Base-by-base conservation (phyloP, 169 alveolate species). In the Neospora caninum region DNA sequence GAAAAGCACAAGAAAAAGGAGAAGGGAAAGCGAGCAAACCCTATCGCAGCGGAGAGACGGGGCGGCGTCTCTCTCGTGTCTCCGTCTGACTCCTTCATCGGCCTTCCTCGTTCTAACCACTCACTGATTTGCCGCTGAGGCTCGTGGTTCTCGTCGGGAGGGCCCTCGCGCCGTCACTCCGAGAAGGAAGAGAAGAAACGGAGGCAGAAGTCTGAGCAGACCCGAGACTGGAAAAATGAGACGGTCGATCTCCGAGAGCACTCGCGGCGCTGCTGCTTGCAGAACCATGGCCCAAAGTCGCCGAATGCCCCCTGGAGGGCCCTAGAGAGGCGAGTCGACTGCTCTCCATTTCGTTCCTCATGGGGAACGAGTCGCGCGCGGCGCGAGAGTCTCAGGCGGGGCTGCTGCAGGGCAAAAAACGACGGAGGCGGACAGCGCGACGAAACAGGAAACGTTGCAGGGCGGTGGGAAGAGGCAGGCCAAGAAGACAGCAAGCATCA, bases 81-180 rank as follows among this genome's bases (percentile, higher is more conserved):
- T 7, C 4, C 22, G 58, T 49, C 58, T 49, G 22, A 7, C 58
- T 49, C 22, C 22, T 13, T 49, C 58, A 49, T 13, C 13, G 58
- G 58, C 58, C 22, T 13, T 49, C 13, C 58, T 4, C 58, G 13
- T 49, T 13, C 58, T 49, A 64, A 7, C 16, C 64, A 82, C 89
- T 82, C 89, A 82, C 89, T 36, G 89, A 82, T 43, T 82, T 82
- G 54, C 89, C 89, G 64, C 89, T 41, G 69, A 82, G 67, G 64
- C 89, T 82, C 54, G 43, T 82, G 20, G 89, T 82, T 6, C 67
- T 36, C n/a, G 41, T 82, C 43, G 86, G 86, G 45, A 78, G 86
- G 4, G 86, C 39, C 27, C 86, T 78, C 39, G 39, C 73, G 73
- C 73, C 39, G 9, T 78, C 86, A n/a, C 45, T 78, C 13, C 86